Conservation (phyloP, 495 filamentous ascomycete genomes). For the Aspergillus nanangensis region DNA sequence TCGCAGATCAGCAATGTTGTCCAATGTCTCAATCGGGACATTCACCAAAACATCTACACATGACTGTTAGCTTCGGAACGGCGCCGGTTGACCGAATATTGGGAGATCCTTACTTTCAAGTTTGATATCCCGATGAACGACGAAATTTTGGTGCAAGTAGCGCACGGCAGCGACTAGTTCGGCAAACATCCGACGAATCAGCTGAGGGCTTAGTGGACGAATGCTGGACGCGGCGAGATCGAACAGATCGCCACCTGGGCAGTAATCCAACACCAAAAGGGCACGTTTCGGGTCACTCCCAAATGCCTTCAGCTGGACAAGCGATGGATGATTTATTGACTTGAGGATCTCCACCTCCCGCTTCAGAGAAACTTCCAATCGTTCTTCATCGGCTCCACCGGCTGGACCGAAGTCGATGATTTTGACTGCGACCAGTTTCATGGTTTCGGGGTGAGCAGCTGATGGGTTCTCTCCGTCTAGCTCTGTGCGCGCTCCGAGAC, state of each 20-base stretch:
- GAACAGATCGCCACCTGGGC: slow-evolving; percentile 90
- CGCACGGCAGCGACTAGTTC: slow-evolving; percentile 80
- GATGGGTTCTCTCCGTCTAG: slow-evolving; percentile 38
- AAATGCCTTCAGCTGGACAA: slow-evolving; percentile 86
- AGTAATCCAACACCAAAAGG: slow-evolving; percentile 84
- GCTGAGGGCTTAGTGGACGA: slow-evolving; percentile 56
- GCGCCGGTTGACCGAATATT: not conserved
- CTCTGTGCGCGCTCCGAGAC: slow-evolving; percentile 80
- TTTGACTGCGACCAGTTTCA: slow-evolving; percentile 87
- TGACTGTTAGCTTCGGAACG: slow-evolving; percentile 19
- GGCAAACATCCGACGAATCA: slow-evolving; percentile 83
- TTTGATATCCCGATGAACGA: slow-evolving; percentile 97
- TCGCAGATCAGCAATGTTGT: slow-evolving; percentile 54
- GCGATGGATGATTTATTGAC: slow-evolving; percentile 76
- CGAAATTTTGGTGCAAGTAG: slow-evolving; percentile 79
- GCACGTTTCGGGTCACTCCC: slow-evolving; percentile 75
- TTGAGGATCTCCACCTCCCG: slow-evolving; percentile 92
- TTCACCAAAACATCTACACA: slow-evolving; percentile 83
- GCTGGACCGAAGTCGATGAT: slow-evolving; percentile 91
- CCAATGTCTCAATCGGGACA: slow-evolving; percentile 53
- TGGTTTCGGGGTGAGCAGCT: slow-evolving; percentile 46
- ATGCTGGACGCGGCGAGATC: slow-evolving; percentile 72
- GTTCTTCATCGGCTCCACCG: slow-evolving; percentile 83
- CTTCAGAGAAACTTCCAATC: slow-evolving; percentile 86
- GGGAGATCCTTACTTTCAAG: slow-evolving; percentile 73